Evolutionary conservation across 1,284 basidiomycete species (phyloP).

Genomic region (Marasmius sp.): DNA sequence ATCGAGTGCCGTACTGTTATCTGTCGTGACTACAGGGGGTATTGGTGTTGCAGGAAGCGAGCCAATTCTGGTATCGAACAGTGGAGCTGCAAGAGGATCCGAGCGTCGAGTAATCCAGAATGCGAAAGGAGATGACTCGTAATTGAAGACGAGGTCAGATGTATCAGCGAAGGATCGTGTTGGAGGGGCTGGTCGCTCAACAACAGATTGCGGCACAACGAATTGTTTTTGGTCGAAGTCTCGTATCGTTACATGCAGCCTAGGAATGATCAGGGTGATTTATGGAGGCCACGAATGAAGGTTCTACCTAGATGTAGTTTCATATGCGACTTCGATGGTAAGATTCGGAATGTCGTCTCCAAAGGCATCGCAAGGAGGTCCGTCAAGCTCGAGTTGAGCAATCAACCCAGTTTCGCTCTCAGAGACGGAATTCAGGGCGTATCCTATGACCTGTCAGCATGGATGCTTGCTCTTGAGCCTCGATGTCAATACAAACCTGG

Average conservation of each 20-base stretch:
- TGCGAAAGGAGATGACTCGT: conserved; percentile 63
- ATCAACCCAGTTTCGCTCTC: conserved; percentile 51
- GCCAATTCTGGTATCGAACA: conserved; percentile 72
- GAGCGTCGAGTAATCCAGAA: conserved; percentile 78
- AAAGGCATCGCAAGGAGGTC: conserved; percentile 69
- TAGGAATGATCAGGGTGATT: conserved; percentile 22
- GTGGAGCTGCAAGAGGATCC: conserved; percentile 51
- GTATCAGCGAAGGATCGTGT: conserved; percentile 32
- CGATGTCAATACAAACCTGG: not conserved
- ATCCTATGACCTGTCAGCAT: conserved; percentile 37
- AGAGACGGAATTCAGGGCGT: conserved; percentile 45
- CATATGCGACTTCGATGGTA: conserved; percentile 66
- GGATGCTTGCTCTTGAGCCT: not conserved
- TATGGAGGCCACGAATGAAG: not conserved
- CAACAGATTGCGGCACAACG: conserved; percentile 61
- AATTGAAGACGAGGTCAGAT: conserved; percentile 70
- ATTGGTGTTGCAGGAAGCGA: conserved; percentile 60
- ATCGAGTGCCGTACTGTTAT: conserved; percentile 52
- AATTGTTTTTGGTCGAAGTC: conserved; percentile 69
- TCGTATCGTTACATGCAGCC: conserved; percentile 76
- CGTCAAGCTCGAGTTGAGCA: conserved; percentile 58
- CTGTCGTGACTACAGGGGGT: conserved; percentile 41
- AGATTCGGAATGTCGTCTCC: conserved; percentile 65
- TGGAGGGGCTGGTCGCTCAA: conserved; percentile 45
- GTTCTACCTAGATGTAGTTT: conserved; percentile 51